Conservation (phyloP, 1,284 basidiomycete species). For the Fomitopsis palustris region DNA sequence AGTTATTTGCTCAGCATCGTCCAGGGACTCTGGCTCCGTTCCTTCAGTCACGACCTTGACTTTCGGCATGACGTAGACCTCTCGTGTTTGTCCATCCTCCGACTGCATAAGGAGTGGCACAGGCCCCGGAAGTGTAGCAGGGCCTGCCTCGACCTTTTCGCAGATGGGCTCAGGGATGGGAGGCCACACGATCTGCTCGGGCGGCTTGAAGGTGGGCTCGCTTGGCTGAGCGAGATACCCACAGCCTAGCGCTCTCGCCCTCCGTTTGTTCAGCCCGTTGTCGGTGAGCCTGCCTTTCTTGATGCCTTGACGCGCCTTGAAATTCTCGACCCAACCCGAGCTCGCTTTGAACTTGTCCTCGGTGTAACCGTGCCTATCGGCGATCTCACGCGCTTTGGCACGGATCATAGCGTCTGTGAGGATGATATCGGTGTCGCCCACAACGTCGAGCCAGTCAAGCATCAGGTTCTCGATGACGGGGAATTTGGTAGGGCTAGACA, state of each 20-base stretch:
- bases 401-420: constrained; percentile 75
- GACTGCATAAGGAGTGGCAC: neutral
- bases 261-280: constrained; percentile 4
- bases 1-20: constrained; percentile 50
- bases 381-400: constrained; percentile 67
- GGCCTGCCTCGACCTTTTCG: neutral
- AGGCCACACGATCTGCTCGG: neutral
- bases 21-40: constrained; percentile 26
- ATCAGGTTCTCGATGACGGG: constrained; percentile 72
- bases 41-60: neutral
- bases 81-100: neutral
- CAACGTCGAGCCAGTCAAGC: constrained; percentile 55
- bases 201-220: neutral
- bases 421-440: constrained; percentile 43
- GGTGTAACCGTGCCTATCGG: constrained; percentile 49
- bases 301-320: constrained; percentile 79
- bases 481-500: constrained; percentile 66
- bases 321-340: constrained; percentile 89
- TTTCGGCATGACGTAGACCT: neutral
- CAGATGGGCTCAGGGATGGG: neutral
- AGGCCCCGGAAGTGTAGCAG: neutral
- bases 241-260: constrained; percentile 4
- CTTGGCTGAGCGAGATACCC: neutral
- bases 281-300: constrained; percentile 60
- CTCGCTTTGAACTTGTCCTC: constrained; percentile 86